A percentile compares a stretch with the other conserved stretches of the same genome.
Conservation (phyloP, 108 stramenopile genomes). For the Seminavis robusta region DNA sequence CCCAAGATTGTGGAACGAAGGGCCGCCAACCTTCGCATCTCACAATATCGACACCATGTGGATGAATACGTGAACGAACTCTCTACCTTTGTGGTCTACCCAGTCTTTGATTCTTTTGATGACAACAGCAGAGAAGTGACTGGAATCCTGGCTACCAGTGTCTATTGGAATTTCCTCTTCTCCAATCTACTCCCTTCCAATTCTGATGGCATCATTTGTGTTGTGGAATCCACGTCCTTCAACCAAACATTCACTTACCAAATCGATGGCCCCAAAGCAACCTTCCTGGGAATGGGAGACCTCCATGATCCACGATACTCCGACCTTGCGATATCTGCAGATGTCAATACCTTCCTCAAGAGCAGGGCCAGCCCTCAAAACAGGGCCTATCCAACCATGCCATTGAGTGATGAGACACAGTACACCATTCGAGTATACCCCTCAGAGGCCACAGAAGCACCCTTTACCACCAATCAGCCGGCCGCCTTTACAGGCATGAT, state of each 20-base stretch:
- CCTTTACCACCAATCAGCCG: constrained; percentile 35
- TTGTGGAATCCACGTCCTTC: not conserved
- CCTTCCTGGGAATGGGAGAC: not conserved
- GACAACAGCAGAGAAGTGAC: not conserved
- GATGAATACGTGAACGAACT: not conserved
- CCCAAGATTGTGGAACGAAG: too few species aligned
- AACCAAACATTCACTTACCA: not conserved
- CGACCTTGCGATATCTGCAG: not conserved
- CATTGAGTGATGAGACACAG: not conserved
- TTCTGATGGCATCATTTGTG: not conserved
- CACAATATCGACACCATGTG: not conserved
- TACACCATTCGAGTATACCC: constrained; percentile 36
- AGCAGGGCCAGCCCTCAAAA: not conserved
- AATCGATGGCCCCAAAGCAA: not conserved
- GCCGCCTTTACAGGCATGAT: constrained; percentile 21
- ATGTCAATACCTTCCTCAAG: too few species aligned
- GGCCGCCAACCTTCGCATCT: not conserved
- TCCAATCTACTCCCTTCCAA: not conserved
- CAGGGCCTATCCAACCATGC: not conserved
- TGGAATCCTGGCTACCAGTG: not conserved
- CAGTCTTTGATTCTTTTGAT: not conserved
- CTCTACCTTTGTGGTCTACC: not conserved
- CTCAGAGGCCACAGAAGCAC: constrained; percentile 19
- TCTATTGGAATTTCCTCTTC: not conserved
- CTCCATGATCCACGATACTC: not conserved